Percentiles rank a stretch among this genome's conserved stretches.
These are phyloP conservation scores for Carex arenaria DNA, from an alignment of 202 grass and related monocot species.

Conservation along the genomic window DNA sequence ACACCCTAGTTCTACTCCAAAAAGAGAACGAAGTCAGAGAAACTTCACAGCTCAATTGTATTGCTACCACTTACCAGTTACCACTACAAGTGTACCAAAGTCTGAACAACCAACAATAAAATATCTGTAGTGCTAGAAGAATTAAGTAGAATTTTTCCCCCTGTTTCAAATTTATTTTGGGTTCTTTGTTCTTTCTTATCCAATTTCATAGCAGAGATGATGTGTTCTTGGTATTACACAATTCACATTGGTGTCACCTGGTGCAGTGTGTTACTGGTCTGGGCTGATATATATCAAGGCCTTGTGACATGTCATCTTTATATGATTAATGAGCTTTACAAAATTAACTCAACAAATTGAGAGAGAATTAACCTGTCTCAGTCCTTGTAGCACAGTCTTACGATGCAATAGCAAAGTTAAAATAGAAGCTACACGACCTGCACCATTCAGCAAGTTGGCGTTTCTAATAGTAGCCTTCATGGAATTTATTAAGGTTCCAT, in stretches of 20 bases:
- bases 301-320: background rate
- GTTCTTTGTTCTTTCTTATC: too few species aligned
- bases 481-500: slow-evolving; percentile 33
- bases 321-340: background rate
- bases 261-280: background rate
- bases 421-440: slow-evolving; percentile 21
- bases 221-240: background rate
- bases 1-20: too few species aligned
- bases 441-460: slow-evolving; percentile 5
- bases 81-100: background rate
- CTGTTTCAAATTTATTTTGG: background rate
- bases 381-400: background rate
- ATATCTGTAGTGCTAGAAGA: background rate
- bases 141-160: background rate
- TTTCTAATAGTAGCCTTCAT: slow-evolving; percentile 41
- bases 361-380: slow-evolving; percentile 37
- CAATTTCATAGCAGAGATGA: background rate
- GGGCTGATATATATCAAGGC: background rate
- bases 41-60: background rate
- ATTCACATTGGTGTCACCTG: background rate
- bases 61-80: too few species aligned
- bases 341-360: background rate
- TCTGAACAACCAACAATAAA: background rate
- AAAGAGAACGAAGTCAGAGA: background rate
- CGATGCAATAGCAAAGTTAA: slow-evolving; percentile 26